Conservation (phyloP, 352 stramenopile species). For the Phytophthora sp. region DNA sequence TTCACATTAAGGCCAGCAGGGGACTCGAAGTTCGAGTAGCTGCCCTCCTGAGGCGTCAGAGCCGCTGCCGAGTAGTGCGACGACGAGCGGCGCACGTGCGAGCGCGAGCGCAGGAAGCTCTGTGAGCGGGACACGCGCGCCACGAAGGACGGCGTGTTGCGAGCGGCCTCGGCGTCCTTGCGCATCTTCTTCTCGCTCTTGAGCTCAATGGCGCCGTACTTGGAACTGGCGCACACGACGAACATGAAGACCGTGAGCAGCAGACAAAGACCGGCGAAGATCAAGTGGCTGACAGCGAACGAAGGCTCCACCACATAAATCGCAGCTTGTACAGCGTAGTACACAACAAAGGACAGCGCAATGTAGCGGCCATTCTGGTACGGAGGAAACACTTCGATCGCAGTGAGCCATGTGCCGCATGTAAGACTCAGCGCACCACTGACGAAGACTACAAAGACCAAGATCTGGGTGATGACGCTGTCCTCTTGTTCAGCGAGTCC, state of each 20-base stretch:
- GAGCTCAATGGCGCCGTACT: slow-evolving; percentile 83
- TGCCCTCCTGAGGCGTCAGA: slow-evolving; percentile 59
- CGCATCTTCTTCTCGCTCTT: slow-evolving; percentile 86
- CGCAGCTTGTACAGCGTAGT: slow-evolving; percentile 74
- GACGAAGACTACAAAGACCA: slow-evolving; percentile 78
- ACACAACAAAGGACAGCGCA: slow-evolving; percentile 72
- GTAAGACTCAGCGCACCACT: slow-evolving; percentile 74
- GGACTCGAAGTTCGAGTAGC: slow-evolving; percentile 87
- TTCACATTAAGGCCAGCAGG: slow-evolving; percentile 45
- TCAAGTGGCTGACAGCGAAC: slow-evolving; percentile 78
- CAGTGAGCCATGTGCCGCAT: slow-evolving; percentile 82
- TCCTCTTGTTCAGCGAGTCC: slow-evolving; percentile 51
- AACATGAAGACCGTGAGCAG: slow-evolving; percentile 84
- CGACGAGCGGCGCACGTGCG: slow-evolving; percentile 60
- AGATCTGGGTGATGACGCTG: slow-evolving; percentile 61
- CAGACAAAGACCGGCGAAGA: slow-evolving; percentile 72
- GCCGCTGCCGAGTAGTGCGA: slow-evolving; percentile 51
- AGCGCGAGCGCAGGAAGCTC: slow-evolving; percentile 79
- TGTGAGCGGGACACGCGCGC: slow-evolving; percentile 73
- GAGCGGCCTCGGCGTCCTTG: slow-evolving; percentile 56
- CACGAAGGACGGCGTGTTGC: slow-evolving; percentile 56
- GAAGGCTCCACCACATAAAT: slow-evolving; percentile 71
- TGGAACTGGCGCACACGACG: slow-evolving; percentile 76
- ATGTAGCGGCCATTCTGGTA: slow-evolving; percentile 79
- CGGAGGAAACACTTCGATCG: slow-evolving; percentile 85